Base-by-base conservation (phyloP, 495 filamentous ascomycete species). In the Aspergillus avenaceus region DNA sequence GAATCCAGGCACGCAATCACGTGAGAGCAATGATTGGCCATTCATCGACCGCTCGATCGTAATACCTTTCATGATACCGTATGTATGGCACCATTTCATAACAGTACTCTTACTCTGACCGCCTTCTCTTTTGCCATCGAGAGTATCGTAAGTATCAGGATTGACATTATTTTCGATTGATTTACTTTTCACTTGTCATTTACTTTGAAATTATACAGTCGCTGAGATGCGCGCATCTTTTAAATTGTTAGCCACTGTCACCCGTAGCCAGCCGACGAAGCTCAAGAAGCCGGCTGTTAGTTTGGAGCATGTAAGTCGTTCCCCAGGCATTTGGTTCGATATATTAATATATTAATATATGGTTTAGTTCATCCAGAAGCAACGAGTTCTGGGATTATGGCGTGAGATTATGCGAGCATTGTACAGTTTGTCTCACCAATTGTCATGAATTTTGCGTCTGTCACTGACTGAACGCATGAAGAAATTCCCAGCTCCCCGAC, bases 401-500 rank as follows among this genome's bases (percentile, higher is more conserved):
- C 62, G 71, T 5, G 66, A 73, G 26, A 68, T 74, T 22, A 55
- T 67, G 16, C 55, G 69, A 25, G 63, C 71, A 32, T 52, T 74
- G 49, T 53, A 69, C 40, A 71, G 71, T 74, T 55, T 32, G 63
- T 41, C 23, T 57, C 29, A 12, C 31, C 21, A 18, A 16, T 38
- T n/a, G 37, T 40, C 16, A 29, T 32, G 23, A 19, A 22, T 31
- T 23, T 22, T 24, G 1, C 25, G 32, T 26, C 34, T 13, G 42
- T 18, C 32, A 24, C 50, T 43, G 7, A 50, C 14, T 24, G 25
- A 27, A 52, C 36, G 18, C 14, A 9, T 32, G 1, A 32, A 75
- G 72, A 63, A 46, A 64, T 78, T 13, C 74, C 76, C 0, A 62
- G 60, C 3, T 73, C 72, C 4, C 52, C 70, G 5, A 78, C 84